These are phyloP conservation scores for Aquilaria agallochum DNA, from an alignment of 441 rosid genomes.

Conservation along the genomic window DNA sequence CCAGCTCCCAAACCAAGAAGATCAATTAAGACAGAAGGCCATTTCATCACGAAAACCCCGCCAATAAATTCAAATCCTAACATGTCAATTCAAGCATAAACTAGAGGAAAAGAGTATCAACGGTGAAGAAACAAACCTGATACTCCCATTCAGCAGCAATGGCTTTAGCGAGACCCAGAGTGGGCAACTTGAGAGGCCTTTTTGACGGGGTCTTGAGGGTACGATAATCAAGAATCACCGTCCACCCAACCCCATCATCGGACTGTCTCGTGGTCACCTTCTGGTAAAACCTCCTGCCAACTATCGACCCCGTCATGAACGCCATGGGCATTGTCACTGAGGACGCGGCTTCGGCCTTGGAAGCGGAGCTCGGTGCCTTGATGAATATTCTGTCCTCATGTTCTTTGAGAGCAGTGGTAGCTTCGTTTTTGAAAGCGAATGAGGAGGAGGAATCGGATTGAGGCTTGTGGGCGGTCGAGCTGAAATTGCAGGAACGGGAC, in stretches of 20 bases:
- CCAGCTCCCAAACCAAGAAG: background rate
- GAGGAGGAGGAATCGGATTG: conserved; percentile 51
- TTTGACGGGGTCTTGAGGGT: conserved; percentile 94
- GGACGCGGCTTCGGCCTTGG: conserved; percentile 22
- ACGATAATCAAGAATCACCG: conserved; percentile 94
- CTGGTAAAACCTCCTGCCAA: conserved; percentile 80
- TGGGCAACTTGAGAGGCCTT: conserved; percentile 73
- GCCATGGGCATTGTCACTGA: conserved; percentile 89
- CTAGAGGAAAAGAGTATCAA: background rate
- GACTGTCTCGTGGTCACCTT: conserved; percentile 82
- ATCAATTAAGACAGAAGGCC: background rate
- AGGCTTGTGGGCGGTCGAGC: conserved; percentile 29
- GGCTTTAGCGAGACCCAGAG: conserved; percentile 84
- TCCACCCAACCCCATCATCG: conserved; percentile 92
- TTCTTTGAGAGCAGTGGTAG: conserved; percentile 10
- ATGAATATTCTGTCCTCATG: conserved; percentile 35
- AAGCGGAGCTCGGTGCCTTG: conserved; percentile 32
- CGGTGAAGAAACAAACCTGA: conserved; percentile 47
- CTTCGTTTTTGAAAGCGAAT: conserved; percentile 31
- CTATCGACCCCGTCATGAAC: conserved; percentile 89
- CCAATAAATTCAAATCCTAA: background rate
- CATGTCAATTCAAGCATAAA: background rate
- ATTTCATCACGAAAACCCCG: background rate
- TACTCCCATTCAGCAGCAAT: conserved; percentile 96
- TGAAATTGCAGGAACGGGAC: conserved; percentile 31